Base-by-base conservation (phyloP, 2,329 filamentous ascomycete species). In the Pseudogymnoascus sp. region DNA sequence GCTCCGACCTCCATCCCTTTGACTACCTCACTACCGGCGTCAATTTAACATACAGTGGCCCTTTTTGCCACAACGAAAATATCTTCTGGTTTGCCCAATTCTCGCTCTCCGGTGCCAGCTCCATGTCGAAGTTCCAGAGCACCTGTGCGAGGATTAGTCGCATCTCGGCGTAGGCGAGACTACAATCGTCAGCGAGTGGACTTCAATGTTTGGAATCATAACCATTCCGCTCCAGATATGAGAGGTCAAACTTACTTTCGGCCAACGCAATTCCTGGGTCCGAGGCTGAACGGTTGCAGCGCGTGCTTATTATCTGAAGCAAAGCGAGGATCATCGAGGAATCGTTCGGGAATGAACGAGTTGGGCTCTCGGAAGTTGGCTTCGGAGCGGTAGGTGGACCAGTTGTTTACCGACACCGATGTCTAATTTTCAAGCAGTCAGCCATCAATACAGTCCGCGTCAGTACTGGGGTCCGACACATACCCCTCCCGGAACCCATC, bases 291-390 rank as follows among this genome's bases (percentile, higher is more conserved):
- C 10, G 68, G 67, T n/a, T 67, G 61, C 2, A 64, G 13, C 6
- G 63, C 67, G 5, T 48, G 51, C 39, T 62, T 48, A 16, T 62
- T 64, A 39, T 69, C 65, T n/a, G 64, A 21, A 10, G 39, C 60
- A 60, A 64, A 68, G 11, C 61, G 57, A 6, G 60, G 13, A 2
- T 41, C 57, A 2, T 28, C 36, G 65, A 51, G 77, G 76, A 77
- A 79, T 0, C 77, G 68, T 23, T 71, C 67, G 2, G 68, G 70
- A 7, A 67, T 54, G 57, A 70, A 71, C 13, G 65, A 51, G 16
- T 68, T 13, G 0, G 69, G 66, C 6, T 54, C 19, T 3, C 28
- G 14, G 39, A 69, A 72, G 63, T 71, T 69, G 3, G 28, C 14
- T 2, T 65, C 6, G 2, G 65, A 69, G 16, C 62, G 67, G 43